Evolutionary conservation across 495 filamentous ascomycete species (phyloP), one percentile per base, ranked within the genome.

Genomic region (Penicillium cosmopolitanum): DNA sequence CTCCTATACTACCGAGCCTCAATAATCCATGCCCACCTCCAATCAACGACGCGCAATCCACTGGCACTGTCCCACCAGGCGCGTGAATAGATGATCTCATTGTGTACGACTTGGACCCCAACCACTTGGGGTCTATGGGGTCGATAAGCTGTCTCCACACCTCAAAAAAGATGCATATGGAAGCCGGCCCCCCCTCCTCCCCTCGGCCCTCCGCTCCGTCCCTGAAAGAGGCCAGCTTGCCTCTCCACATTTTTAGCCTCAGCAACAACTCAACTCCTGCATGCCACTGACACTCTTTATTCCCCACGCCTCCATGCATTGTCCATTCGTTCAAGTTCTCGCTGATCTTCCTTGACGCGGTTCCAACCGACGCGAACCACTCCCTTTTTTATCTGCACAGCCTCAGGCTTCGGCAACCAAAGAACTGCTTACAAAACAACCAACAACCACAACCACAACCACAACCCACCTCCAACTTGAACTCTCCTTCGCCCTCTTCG

Each of bases 191-290:
- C 25, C 25, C 25, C 25, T 4, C 4, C 6, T 0, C 4, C 25
- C 25, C 28, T 31, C 28, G 5, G 28, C 28, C 28, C 28, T 31
- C 28, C 28, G 28, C 28, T 31, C 28, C 28, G 28, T 31, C 28
- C 28, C 28, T 8, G 28, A 31, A 60, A 68, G 64, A 76, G 73
- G 73, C 70, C 71, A 76, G 73, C 72, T 76, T 74, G 71, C 72
- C 70, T 73, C 64, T 60, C 56, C 60, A 47, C 52, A 50, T 48
- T 48, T 35, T 58, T 36, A 43, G 50, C 57, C 53, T 46, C 50
- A 21, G 28, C 53, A 56, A 43, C 12, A 18, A 36, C 50, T 57
- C 35, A 16, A 28, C 18, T 35, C 15, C 59, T 58, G 43, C 53
- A 53, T 51, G 31, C 38, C 50, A 57, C 13, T 40, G 38, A 25